Conservation (phyloP, 805 yeast genomes). For the Peterozyma toletana region DNA sequence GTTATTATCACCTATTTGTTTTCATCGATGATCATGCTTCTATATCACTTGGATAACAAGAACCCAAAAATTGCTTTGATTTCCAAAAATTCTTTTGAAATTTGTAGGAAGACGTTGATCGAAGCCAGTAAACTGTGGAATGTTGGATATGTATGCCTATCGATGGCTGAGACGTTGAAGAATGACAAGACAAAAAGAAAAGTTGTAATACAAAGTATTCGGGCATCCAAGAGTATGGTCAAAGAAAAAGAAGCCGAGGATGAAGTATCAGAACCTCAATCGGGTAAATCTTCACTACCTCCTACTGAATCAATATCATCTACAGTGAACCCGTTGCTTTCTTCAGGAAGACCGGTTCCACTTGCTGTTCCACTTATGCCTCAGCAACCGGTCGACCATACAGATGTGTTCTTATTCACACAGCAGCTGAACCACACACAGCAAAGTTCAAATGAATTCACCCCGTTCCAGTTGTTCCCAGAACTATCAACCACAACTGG, state of each 20-base stretch:
- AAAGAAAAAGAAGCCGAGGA: background rate
- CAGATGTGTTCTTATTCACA: no score
- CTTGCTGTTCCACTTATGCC: no score
- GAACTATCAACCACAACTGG: background rate
- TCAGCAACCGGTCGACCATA: no score
- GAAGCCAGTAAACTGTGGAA: conserved; percentile 2
- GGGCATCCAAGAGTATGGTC: background rate
- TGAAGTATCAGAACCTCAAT: background rate
- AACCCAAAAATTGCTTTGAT: conserved; percentile 5
- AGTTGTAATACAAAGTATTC: conserved; percentile 3
- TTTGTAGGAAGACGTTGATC: conserved; percentile 6
- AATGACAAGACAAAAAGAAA: conserved; percentile 6
- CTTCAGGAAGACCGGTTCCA: no score
- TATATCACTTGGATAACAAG: conserved; percentile 9
- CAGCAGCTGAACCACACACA: no score
- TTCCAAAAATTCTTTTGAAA: conserved; percentile 5
- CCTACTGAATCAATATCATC: no score
- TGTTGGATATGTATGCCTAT: conserved; percentile 7
- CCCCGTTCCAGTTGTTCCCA: conserved; percentile 4
- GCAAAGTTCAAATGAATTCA: background rate
- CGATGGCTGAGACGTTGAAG: conserved; percentile 8
- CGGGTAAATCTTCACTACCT: no score
- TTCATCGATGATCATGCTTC: conserved; percentile 7
- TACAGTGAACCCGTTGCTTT: no score
- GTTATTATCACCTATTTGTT: conserved; percentile 30